Evolutionary conservation across 116 monocot species (phyloP).

Genomic region (Iris pallida): DNA sequence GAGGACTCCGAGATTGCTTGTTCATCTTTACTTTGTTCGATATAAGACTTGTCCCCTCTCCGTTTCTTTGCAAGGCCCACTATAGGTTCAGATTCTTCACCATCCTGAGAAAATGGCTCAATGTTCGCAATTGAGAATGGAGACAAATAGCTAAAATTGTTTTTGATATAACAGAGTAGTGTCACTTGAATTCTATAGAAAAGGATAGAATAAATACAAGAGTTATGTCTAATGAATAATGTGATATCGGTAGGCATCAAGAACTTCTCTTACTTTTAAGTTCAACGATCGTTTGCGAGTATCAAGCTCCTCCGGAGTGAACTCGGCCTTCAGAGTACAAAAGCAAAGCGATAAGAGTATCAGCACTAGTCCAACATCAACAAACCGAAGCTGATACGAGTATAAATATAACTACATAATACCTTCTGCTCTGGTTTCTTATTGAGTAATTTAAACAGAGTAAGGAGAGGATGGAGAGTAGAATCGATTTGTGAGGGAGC

Average conservation of each 20-base stretch:
- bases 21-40: slow-evolving; percentile 60
- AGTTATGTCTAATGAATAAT: too few species aligned
- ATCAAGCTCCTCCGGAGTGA: slow-evolving; percentile 73
- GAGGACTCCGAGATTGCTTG: slow-evolving; percentile 73
- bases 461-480: slow-evolving; percentile 52
- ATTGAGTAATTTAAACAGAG: slow-evolving; percentile 55
- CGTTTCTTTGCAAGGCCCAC: slow-evolving; percentile 48
- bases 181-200: neutral
- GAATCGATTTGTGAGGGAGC: slow-evolving; percentile 31
- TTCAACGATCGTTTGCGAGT: slow-evolving; percentile 48
- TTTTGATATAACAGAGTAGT: too few species aligned
- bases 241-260: too few species aligned
- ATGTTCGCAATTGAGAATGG: too few species aligned
- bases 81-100: slow-evolving; percentile 24
- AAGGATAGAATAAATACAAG: neutral
- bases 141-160: too few species aligned
- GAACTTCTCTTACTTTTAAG: slow-evolving; percentile 36
- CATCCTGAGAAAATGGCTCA: slow-evolving; percentile 1
- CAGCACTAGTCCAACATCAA: neutral
- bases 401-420: neutral
- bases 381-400: neutral
- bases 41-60: slow-evolving; percentile 36
- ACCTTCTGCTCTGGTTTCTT: slow-evolving; percentile 65
- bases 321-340: slow-evolving; percentile 51
- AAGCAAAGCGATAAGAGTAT: neutral